Conservation (phyloP, 371 early-diverging fungal genomes). For the Mucor ambiguus region DNA sequence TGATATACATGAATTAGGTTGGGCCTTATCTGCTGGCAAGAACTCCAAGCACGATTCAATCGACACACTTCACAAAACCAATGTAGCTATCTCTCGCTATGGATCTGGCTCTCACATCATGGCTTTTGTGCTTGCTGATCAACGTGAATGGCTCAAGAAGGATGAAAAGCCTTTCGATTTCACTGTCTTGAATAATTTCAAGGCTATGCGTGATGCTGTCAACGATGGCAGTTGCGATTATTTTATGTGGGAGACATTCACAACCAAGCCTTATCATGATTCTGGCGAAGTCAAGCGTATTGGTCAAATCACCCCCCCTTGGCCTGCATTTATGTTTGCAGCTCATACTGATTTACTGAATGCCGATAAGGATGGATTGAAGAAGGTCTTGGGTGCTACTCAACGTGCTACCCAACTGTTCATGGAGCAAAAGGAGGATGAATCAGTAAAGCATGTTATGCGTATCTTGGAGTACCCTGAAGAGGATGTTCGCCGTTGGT, state of each 20-base stretch:
- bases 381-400: slow-evolving; percentile 47
- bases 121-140: slow-evolving; percentile 76
- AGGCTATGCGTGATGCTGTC: slow-evolving; percentile 76
- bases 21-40: slow-evolving; percentile 69
- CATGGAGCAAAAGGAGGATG: slow-evolving; percentile 50
- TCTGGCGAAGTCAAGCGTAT: slow-evolving; percentile 70
- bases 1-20: slow-evolving; percentile 43
- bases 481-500: slow-evolving; percentile 77
- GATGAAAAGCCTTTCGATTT: slow-evolving; percentile 54
- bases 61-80: slow-evolving; percentile 62
- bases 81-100: slow-evolving; percentile 73
- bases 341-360: slow-evolving; percentile 56
- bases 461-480: slow-evolving; percentile 58
- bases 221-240: slow-evolving; percentile 65
- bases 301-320: slow-evolving; percentile 81
- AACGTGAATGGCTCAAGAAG: slow-evolving; percentile 65
- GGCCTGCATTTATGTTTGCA: slow-evolving; percentile 88
- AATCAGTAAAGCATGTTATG: slow-evolving; percentile 59
- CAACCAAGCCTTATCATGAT: slow-evolving; percentile 83
- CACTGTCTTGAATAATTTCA: slow-evolving; percentile 68
- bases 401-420: slow-evolving; percentile 49
- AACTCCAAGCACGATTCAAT: slow-evolving; percentile 52
- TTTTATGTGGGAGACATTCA: slow-evolving; percentile 88
- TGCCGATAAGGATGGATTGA: slow-evolving; percentile 28
- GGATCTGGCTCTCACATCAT: slow-evolving; percentile 89